Evolutionary conservation across 257 asterid species (phyloP).

Genomic region (Penstemon newberryi): DNA sequence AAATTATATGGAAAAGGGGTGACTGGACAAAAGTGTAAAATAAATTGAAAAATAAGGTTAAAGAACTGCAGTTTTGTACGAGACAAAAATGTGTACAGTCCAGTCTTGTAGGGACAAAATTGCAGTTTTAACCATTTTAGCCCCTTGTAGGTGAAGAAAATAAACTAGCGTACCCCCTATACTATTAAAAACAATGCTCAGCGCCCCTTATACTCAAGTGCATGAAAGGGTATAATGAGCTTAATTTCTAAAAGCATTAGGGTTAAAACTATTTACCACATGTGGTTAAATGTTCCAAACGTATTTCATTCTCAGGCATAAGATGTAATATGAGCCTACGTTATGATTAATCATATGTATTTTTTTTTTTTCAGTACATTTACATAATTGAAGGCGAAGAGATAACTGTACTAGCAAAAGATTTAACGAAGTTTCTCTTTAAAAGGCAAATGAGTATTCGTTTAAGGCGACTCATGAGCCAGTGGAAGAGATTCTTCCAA

Average conservation of each 20-base stretch:
- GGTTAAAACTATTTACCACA: too few relatives aligned
- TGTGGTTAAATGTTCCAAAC: too few relatives aligned
- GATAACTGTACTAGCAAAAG: slow-evolving; percentile 46
- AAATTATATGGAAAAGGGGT: too few relatives aligned
- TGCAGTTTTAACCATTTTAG: too few relatives aligned
- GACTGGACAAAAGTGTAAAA: too few relatives aligned
- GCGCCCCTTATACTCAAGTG: neutral
- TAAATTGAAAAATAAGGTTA: too few relatives aligned
- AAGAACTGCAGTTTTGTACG: too few relatives aligned
- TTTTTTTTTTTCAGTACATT: slow-evolving; percentile 55
- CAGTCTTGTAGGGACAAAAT: too few relatives aligned
- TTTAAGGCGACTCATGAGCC: slow-evolving; percentile 41
- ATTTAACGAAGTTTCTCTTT: slow-evolving; percentile 52
- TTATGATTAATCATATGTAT: neutral
- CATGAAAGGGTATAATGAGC: neutral
- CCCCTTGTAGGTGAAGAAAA: too few relatives aligned
- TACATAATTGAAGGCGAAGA: slow-evolving; percentile 68
- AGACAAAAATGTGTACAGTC: too few relatives aligned
- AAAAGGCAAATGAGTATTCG: slow-evolving; percentile 61
- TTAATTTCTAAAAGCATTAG: neutral
- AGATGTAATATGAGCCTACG: neutral
- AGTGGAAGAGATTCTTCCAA: slow-evolving; percentile 39
- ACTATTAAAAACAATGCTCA: neutral
- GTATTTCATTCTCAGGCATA: too few relatives aligned
- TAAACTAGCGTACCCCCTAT: too few relatives aligned